Evolutionary conservation across 1,139 yeast genomes (phyloP), one percentile per base, ranked within the genome.

Genomic region (Suhomyces bolitotheri): DNA sequence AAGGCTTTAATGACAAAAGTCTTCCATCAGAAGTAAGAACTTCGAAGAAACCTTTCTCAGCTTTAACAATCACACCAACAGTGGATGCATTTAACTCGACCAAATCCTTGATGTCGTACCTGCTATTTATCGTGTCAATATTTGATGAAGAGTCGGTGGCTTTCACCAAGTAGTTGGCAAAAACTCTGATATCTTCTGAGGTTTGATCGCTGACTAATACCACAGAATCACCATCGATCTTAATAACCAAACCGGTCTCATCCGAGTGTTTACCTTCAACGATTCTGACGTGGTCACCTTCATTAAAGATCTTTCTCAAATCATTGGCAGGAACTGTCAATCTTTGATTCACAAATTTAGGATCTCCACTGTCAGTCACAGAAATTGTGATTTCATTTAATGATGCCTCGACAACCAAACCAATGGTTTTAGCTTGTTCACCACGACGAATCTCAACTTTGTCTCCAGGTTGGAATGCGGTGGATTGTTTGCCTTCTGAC

Each of bases 201-300:
- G 96, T 82, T 62, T 89, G 89, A 56, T 92, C 96, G 41, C 95
- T 85, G 45, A 92, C 78, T 47, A 94, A 73, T 0, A 95, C 86
- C 13, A 90, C 97, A 31, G 87, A 84, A 52, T 90, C 96, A 31
- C 84, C 87, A 34, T 78, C 77, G 25, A 87, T 78, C 45, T 80
- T 76, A 31, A 94, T 90, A 34, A 92, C 96, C 66, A 92, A 76
- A 63, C 98, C 98, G 16, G 96, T 87, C 54, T 90, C 97, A 52
- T 90, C 97, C 37, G 80, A 72, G 59, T 88, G 95, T 54, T 84
- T 88, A 54, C 98, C 98, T 55, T 83, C 87, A 30, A 87, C 78
- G 20, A 92, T 95, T 41, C 96, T 81, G 11, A 94, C 96, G 57
- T 92, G 97, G 60, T 92, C 98, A 71, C 98, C 98, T 35, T 89